Percentiles rank a stretch among this genome's conserved stretches.
Conservation (phyloP, 331 rosid species). For the Quercus phellos region DNA sequence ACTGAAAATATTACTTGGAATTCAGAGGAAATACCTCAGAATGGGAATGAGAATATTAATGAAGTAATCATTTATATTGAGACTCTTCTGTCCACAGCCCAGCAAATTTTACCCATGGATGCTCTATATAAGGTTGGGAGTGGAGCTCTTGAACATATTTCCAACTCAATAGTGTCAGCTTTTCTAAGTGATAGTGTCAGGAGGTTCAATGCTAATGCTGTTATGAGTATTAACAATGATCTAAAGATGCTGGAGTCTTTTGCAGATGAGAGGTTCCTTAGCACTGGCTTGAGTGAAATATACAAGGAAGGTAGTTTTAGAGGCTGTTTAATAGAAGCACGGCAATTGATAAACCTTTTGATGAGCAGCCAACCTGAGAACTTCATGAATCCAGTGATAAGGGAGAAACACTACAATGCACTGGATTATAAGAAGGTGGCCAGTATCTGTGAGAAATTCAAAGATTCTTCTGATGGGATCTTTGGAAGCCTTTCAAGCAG, state of each 20-base stretch:
- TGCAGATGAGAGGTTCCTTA: slow-evolving; percentile 67
- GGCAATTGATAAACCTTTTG: slow-evolving; percentile 75
- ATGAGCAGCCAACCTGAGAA: slow-evolving; percentile 89
- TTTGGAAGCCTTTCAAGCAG: slow-evolving; percentile 83
- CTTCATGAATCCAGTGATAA: slow-evolving; percentile 93
- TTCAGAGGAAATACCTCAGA: slow-evolving; percentile 56
- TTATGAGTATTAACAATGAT: slow-evolving; percentile 53
- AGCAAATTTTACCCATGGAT: slow-evolving; percentile 78
- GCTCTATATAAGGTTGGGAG: slow-evolving; percentile 70
- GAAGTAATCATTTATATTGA: slow-evolving; percentile 79
- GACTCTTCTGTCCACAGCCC: slow-evolving; percentile 75
- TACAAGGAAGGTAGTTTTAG: slow-evolving; percentile 52
- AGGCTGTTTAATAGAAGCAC: slow-evolving; percentile 60
- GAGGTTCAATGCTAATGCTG: slow-evolving; percentile 74
- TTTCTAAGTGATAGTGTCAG: slow-evolving; percentile 66
- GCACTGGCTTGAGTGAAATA: slow-evolving; percentile 59
- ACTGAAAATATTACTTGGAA: slow-evolving; percentile 63
- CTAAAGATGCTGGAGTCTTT: slow-evolving; percentile 57
- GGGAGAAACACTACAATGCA: slow-evolving; percentile 68
- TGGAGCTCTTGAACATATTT: slow-evolving; percentile 80
- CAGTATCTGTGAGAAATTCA: slow-evolving; percentile 69
- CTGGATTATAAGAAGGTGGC: slow-evolving; percentile 82
- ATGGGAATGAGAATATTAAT: slow-evolving; percentile 60
- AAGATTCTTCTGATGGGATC: slow-evolving; percentile 75
- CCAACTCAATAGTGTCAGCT: slow-evolving; percentile 55